Conservation (phyloP, 106 monocot species). For the Phalaenopsis aphrodite region DNA sequence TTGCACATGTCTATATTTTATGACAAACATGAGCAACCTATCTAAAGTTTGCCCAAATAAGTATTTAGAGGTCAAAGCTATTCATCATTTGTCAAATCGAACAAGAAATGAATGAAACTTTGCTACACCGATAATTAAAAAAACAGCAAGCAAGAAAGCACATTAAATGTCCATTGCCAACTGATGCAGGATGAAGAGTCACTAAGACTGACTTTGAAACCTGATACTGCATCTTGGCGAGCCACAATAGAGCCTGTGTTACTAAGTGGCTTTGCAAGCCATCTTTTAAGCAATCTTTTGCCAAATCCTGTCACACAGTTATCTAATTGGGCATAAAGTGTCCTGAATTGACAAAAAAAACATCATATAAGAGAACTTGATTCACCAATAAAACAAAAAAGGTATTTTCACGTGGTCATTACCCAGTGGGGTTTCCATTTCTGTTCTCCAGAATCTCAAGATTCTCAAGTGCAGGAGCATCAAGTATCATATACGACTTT, state of each 20-base stretch:
- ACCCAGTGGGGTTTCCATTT: constrained; percentile 76
- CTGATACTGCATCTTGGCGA: constrained; percentile 84
- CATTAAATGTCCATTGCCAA: not conserved
- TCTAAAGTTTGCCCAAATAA: not conserved
- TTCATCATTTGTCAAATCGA: not conserved
- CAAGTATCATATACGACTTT: constrained; percentile 83
- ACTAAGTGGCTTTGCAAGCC: constrained; percentile 82
- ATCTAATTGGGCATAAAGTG: constrained; percentile 77
- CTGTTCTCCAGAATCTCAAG: constrained; percentile 92
- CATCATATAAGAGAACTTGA: not conserved
- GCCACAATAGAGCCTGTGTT: constrained; percentile 45
- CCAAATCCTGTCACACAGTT: constrained; percentile 86
- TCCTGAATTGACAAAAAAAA: constrained; percentile 32
- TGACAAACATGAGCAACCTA: not conserved
- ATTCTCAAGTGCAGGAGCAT: constrained; percentile 92
- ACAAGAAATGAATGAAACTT: not conserved
- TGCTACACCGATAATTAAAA: not conserved
- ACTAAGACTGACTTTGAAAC: constrained; percentile 51
- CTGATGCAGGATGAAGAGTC: not conserved
- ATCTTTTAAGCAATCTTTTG: constrained; percentile 81
- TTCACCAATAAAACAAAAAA: constrained; percentile 3
- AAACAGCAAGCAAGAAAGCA: not conserved
- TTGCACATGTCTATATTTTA: not conserved
- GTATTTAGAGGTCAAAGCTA: not conserved
- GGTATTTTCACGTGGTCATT: constrained; percentile 14